Evolutionary conservation across 116 monocot species (phyloP).

Genomic region (Cymodocea nodosa): DNA sequence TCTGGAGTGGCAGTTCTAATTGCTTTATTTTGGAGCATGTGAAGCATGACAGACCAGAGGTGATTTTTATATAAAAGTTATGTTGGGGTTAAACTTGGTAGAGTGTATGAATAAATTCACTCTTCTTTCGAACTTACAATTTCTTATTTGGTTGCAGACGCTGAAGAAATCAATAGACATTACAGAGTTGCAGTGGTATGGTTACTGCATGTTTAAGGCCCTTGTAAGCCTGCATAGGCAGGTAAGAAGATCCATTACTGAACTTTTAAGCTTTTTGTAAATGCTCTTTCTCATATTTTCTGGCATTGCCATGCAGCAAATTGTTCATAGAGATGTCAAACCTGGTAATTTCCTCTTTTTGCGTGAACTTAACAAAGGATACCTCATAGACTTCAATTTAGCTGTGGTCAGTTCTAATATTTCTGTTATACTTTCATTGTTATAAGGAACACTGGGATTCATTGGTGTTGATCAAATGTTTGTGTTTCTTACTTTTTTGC

Average conservation of each 20-base stretch:
- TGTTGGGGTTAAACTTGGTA: neutral
- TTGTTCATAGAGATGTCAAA: slow-evolving; percentile 89
- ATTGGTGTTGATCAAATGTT: neutral
- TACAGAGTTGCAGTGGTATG: slow-evolving; percentile 78
- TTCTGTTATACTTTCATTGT: neutral
- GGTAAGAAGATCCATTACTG: slow-evolving; percentile 17
- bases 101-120: neutral
- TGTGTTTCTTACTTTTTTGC: slow-evolving; percentile 2
- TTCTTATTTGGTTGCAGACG: slow-evolving; percentile 19
- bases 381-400: slow-evolving; percentile 96
- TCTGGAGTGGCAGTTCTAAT: slow-evolving; percentile 48
- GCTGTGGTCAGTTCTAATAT: slow-evolving; percentile 48
- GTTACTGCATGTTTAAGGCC: slow-evolving; percentile 85
- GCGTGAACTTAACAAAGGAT: slow-evolving; percentile 70
- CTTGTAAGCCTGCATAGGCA: slow-evolving; percentile 90
- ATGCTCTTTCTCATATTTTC: slow-evolving; percentile 2
- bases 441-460: neutral
- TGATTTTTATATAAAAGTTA: slow-evolving; percentile 6
- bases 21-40: slow-evolving; percentile 95
- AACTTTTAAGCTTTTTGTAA: neutral
- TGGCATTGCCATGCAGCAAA: slow-evolving; percentile 32
- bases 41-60: slow-evolving; percentile 95
- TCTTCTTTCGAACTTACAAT: neutral
- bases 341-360: slow-evolving; percentile 94
- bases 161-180: slow-evolving; percentile 70